phyloP scores from a whole-genome alignment of 768 basidiomycete genomes.

The Filobasidium floriforme region DNA sequence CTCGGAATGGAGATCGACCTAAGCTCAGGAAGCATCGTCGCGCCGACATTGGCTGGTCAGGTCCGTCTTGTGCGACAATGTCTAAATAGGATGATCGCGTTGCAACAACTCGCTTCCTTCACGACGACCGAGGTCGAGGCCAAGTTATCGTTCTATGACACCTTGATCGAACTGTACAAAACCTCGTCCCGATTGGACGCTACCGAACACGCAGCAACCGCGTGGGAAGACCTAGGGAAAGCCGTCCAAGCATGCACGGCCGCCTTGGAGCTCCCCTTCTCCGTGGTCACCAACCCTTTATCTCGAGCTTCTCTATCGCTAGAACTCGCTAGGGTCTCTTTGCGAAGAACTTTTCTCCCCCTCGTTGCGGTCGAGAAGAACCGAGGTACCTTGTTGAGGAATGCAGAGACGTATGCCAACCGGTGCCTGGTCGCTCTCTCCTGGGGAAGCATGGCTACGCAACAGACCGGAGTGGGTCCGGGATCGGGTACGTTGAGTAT shows the following conservation, averaged over 20 bases:
- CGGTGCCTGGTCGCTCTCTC: slow-evolving; percentile 24
- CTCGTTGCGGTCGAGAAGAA: slow-evolving; percentile 37
- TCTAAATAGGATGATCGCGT: background rate
- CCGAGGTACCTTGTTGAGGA: slow-evolving; percentile 30
- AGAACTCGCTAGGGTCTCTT: slow-evolving; percentile 26
- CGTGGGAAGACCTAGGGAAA: slow-evolving; percentile 33
- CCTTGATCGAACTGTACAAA: background rate
- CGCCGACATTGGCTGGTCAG: background rate
- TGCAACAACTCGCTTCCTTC: background rate
- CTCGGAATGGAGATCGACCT: background rate
- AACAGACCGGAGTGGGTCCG: slow-evolving; percentile 6
- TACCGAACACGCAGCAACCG: background rate
- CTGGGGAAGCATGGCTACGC: slow-evolving; percentile 26
- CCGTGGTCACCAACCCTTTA: slow-evolving; percentile 28
- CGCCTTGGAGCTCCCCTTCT: slow-evolving; percentile 31
- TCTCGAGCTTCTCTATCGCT: slow-evolving; percentile 18
- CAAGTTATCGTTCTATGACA: background rate
- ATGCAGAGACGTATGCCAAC: slow-evolving; percentile 36
- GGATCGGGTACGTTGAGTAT: slow-evolving; percentile 17
- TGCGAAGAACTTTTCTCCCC: slow-evolving; percentile 28
- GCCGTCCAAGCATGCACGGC: slow-evolving; percentile 26
- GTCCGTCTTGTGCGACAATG: background rate
- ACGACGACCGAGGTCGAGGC: background rate
- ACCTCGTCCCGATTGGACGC: background rate
- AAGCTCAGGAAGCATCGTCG: background rate